phyloP scores from a whole-genome alignment of 768 basidiomycete genomes.

The Pleurotus cornucopiae region DNA sequence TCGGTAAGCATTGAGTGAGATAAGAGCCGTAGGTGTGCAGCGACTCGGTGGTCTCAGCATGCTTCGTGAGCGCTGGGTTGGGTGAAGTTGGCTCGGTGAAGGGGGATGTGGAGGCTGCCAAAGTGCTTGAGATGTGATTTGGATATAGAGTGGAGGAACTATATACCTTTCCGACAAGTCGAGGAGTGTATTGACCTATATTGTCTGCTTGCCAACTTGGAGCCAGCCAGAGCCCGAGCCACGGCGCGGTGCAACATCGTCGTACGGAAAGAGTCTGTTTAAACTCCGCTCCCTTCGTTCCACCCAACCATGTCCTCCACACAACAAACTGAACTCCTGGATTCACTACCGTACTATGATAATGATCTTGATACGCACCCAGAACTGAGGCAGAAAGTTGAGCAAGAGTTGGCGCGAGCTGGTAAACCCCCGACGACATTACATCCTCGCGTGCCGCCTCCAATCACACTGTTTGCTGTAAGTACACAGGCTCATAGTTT shows the following conservation, averaged over 20 bases:
- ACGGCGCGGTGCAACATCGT: slow-evolving; percentile 8
- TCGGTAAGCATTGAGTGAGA: slow-evolving; percentile 88
- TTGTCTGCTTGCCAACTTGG: background rate
- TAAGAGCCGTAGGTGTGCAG: slow-evolving; percentile 94
- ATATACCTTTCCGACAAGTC: slow-evolving; percentile 42
- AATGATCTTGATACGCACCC: slow-evolving; percentile 83
- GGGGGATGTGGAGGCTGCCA: slow-evolving; percentile 63
- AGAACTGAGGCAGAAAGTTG: slow-evolving; percentile 67
- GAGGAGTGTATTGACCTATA: slow-evolving; percentile 45
- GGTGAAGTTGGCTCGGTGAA: slow-evolving; percentile 88
- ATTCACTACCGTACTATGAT: slow-evolving; percentile 93
- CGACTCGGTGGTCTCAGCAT: slow-evolving; percentile 68
- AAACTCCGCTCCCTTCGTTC: slow-evolving; percentile 11
- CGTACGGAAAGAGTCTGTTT: slow-evolving; percentile 4
- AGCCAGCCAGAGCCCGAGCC: slow-evolving; percentile 8
- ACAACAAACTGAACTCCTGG: slow-evolving; percentile 45
- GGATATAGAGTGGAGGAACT: background rate
- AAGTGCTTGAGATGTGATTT: background rate
- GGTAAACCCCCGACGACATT: slow-evolving; percentile 53
- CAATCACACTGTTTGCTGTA: slow-evolving; percentile 65
- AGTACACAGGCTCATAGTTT: slow-evolving; percentile 32
- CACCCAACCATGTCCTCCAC: slow-evolving; percentile 15
- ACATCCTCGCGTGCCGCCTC: slow-evolving; percentile 70
- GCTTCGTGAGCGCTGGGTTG: slow-evolving; percentile 73
- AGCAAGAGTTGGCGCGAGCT: slow-evolving; percentile 72